Evolutionary conservation across 139 green algal species (phyloP).

Genomic region (Dunaliella primolecta): DNA sequence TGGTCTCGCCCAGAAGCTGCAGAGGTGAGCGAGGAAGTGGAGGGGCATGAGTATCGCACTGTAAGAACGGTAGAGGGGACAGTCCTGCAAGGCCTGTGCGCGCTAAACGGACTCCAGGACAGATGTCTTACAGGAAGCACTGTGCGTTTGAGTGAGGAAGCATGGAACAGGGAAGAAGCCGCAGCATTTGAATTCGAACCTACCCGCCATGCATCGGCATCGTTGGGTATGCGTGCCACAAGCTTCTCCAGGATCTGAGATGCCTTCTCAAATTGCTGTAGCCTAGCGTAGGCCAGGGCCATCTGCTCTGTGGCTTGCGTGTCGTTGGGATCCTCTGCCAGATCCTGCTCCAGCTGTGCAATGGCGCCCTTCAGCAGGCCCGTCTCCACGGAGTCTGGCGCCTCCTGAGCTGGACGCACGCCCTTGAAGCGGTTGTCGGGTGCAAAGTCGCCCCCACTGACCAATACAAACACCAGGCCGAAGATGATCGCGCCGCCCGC

Average conservation of each 20-base stretch:
- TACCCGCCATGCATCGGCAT: constrained; percentile 48
- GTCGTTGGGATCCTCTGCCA: constrained; percentile 33
- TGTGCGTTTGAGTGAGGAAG: too few relatives aligned
- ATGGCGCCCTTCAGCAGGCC: constrained; percentile 37
- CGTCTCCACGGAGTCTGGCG: constrained; percentile 43
- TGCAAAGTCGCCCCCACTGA: constrained; percentile 43
- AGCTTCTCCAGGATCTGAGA: constrained; percentile 45
- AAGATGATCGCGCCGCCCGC: constrained; percentile 44
- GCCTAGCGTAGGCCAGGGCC: constrained; percentile 43
- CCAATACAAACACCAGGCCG: constrained; percentile 40
- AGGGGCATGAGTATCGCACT: neutral
- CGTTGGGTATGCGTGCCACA: constrained; percentile 19
- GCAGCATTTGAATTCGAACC: too few relatives aligned
- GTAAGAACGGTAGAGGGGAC: neutral
- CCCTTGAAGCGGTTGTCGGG: constrained; percentile 40
- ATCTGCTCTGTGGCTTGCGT: constrained; percentile 32
- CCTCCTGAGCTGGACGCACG: constrained; percentile 25
- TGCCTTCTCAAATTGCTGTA: constrained; percentile 46
- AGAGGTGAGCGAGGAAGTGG: neutral
- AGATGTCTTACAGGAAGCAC: too few relatives aligned
- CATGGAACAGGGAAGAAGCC: too few relatives aligned
- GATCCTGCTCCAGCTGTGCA: constrained; percentile 24
- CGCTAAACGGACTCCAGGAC: too few relatives aligned
- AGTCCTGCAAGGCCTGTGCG: neutral
- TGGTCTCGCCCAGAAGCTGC: constrained; percentile 43